A percentile compares a stretch with the other conserved stretches of the same genome.
These are phyloP conservation scores for Fusarium ramigenum DNA, from an alignment of 2,329 filamentous ascomycete species.

Conservation along the genomic window DNA sequence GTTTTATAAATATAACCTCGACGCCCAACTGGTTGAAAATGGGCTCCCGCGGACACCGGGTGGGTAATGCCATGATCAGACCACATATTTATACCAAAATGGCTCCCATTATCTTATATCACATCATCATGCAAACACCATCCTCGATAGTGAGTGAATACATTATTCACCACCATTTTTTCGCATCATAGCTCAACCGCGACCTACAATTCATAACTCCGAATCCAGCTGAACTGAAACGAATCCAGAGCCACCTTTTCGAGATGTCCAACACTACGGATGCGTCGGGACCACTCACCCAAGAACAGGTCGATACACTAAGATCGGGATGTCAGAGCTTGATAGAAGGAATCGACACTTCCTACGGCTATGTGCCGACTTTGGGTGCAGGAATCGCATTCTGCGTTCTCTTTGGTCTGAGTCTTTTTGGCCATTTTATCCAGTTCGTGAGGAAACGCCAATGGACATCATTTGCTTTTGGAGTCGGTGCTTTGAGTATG, in stretches of 20 bases:
- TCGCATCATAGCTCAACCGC: accelerated
- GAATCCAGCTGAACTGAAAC: too few species aligned
- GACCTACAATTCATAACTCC: too few species aligned
- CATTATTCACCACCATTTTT: accelerated
- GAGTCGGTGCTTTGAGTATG: neutral
- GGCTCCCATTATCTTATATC: too few species aligned
- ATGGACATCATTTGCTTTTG: neutral
- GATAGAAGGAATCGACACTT: neutral
- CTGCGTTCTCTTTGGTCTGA: neutral
- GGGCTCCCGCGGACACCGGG: neutral
- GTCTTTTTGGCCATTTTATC: neutral
- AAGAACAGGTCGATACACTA: neutral
- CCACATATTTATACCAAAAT: neutral
- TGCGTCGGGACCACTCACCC: neutral
- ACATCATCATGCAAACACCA: neutral
- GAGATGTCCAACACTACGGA: neutral
- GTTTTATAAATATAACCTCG: neutral
- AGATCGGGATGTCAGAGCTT: neutral
- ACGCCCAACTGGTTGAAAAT: neutral
- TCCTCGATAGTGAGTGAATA: neutral
- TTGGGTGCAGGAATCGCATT: neutral
- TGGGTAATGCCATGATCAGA: neutral
- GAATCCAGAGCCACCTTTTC: accelerated
- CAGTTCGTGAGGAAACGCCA: neutral
- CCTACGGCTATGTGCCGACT: neutral